These are phyloP conservation scores for Calonectria multiphialidica DNA, from an alignment of 2,329 filamentous ascomycete genomes.

Conservation along the genomic window DNA sequence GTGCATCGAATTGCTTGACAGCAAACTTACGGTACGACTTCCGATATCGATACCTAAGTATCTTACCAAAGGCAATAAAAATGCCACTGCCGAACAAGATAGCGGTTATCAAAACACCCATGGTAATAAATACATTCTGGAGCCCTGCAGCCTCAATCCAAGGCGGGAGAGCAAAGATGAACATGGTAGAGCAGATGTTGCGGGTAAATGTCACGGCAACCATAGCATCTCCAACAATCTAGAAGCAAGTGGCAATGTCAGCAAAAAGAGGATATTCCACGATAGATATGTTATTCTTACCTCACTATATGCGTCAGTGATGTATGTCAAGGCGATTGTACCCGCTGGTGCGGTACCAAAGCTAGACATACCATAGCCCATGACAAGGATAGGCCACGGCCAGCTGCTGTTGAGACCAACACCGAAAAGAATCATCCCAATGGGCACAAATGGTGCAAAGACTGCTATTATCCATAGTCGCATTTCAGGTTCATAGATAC, in stretches of 20 bases:
- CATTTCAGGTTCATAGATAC: conserved; percentile 58
- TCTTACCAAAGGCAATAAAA: conserved; percentile 4
- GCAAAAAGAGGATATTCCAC: neutral
- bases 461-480: conserved; percentile 40
- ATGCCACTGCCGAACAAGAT: conserved; percentile 1
- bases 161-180: conserved; percentile 15
- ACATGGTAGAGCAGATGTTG: neutral
- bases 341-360: conserved; percentile 1
- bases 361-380: conserved; percentile 9
- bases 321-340: conserved; percentile 9
- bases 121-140: conserved; percentile 14
- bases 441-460: neutral
- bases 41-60: neutral
- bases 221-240: conserved; percentile 17
- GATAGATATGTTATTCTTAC: neutral
- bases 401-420: conserved; percentile 9
- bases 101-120: neutral
- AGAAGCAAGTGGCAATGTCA: neutral
- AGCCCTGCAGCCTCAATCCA: conserved; percentile 4
- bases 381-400: conserved; percentile 8
- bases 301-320: neutral
- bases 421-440: neutral
- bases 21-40: neutral
- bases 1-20: neutral
- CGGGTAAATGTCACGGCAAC: conserved; percentile 13